These are phyloP conservation scores for Krasilnikovozyma curviuscula DNA, from an alignment of 768 basidiomycete species.

Conservation along the genomic window DNA sequence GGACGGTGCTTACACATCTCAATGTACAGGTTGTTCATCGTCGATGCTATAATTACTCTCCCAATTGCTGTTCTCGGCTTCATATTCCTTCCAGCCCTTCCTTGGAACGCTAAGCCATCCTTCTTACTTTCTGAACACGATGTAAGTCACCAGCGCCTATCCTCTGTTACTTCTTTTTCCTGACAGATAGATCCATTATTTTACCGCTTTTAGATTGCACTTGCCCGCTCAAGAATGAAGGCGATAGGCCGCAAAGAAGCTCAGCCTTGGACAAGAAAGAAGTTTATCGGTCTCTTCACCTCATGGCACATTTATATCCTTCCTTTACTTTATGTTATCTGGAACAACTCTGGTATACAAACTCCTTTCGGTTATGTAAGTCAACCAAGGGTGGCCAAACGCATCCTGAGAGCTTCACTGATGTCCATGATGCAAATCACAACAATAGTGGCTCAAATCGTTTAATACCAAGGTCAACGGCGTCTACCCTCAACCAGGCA, in stretches of 20 bases:
- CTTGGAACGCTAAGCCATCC: constrained; percentile 3
- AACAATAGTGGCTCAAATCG: neutral
- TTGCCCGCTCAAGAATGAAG: neutral
- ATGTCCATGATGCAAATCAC: neutral
- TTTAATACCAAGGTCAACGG: neutral
- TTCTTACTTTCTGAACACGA: constrained; percentile 1
- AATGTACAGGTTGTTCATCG: neutral
- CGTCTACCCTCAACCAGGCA: neutral
- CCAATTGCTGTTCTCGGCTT: constrained; percentile 4
- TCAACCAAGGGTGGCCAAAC: too few species aligned
- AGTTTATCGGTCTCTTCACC: neutral
- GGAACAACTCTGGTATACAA: neutral
- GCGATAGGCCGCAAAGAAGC: neutral
- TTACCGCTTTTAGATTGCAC: neutral
- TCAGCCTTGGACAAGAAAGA: neutral
- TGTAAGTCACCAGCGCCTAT: neutral
- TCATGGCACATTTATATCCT: neutral
- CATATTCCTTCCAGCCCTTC: constrained; percentile 4
- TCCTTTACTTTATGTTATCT: neutral
- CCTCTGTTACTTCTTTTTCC: neutral
- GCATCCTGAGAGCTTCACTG: neutral
- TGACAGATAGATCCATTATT: neutral
- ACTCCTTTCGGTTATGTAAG: neutral
- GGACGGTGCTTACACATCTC: neutral
- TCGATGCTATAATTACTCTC: constrained; percentile 8